Percentiles rank a stretch among this genome's conserved stretches.
Evolutionary conservation across 441 rosid species (phyloP).

Genomic region (Euphorbia celastroides): DNA sequence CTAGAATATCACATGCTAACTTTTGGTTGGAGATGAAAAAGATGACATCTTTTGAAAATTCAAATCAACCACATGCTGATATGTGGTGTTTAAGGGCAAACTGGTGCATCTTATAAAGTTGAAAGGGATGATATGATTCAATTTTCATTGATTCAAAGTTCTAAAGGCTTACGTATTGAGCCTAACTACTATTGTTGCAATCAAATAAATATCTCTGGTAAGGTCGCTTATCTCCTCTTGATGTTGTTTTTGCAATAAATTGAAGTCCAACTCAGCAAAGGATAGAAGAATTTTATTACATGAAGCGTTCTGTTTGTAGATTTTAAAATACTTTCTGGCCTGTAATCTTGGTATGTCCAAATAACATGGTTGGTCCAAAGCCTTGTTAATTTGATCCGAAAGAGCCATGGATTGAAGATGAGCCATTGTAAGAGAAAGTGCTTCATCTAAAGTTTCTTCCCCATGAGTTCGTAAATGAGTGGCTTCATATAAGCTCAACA

Average conservation of each 20-base stretch:
- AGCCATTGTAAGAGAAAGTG: constrained; percentile 17
- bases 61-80: no score
- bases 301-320: constrained; percentile 16
- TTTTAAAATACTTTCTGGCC: constrained; percentile 25
- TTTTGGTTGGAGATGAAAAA: no score
- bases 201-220: not conserved
- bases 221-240: constrained; percentile 26
- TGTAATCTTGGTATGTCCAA: constrained; percentile 31
- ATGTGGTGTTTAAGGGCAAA: no score
- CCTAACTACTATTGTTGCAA: no score
- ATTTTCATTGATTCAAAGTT: no score
- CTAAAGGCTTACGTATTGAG: no score
- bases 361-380: constrained; percentile 25
- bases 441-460: constrained; percentile 27
- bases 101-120: no score
- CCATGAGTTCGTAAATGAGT: constrained; percentile 21
- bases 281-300: constrained; percentile 17
- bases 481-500: constrained; percentile 27
- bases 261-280: constrained; percentile 38
- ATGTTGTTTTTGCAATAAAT: constrained; percentile 25
- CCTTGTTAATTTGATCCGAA: constrained; percentile 23
- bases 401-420: constrained; percentile 18
- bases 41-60: no score
- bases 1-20: no score
- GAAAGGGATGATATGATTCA: no score